phyloP scores from a whole-genome alignment of 768 basidiomycete genomes.

The Lactifluus piperatus region DNA sequence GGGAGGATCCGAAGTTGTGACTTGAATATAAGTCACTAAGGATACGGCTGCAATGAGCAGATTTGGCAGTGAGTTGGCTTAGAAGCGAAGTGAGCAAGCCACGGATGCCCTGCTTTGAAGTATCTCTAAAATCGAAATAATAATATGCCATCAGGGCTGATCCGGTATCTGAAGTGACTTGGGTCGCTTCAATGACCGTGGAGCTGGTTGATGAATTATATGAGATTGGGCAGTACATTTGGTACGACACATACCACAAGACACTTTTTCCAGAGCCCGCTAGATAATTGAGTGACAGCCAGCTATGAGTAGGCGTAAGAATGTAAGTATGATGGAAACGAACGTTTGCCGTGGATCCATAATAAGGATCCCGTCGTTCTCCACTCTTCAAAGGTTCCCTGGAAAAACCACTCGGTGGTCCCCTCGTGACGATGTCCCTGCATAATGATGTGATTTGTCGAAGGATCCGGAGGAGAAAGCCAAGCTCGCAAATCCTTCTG shows the following conservation, averaged over 20 bases:
- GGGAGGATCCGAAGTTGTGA: background rate
- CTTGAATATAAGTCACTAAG: background rate
- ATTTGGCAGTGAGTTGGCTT: background rate
- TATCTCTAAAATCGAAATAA: background rate
- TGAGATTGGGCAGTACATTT: background rate
- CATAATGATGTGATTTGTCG: too few species aligned
- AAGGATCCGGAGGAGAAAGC: too few species aligned
- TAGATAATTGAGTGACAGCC: background rate
- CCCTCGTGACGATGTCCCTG: too few species aligned
- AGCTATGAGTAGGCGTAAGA: background rate
- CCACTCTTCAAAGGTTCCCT: background rate
- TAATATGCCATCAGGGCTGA: background rate
- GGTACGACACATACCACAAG: background rate
- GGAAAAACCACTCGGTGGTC: too few species aligned
- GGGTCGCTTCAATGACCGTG: background rate
- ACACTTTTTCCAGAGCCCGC: background rate
- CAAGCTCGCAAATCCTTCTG: background rate
- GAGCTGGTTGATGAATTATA: background rate
- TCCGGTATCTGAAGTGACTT: background rate
- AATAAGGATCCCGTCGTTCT: background rate
- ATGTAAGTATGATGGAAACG: background rate
- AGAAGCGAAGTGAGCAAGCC: background rate
- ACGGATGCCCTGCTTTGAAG: background rate
- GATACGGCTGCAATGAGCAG: background rate
- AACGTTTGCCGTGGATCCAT: background rate